Evolutionary conservation across 768 basidiomycete genomes (phyloP).

Genomic region (Russula sp.): DNA sequence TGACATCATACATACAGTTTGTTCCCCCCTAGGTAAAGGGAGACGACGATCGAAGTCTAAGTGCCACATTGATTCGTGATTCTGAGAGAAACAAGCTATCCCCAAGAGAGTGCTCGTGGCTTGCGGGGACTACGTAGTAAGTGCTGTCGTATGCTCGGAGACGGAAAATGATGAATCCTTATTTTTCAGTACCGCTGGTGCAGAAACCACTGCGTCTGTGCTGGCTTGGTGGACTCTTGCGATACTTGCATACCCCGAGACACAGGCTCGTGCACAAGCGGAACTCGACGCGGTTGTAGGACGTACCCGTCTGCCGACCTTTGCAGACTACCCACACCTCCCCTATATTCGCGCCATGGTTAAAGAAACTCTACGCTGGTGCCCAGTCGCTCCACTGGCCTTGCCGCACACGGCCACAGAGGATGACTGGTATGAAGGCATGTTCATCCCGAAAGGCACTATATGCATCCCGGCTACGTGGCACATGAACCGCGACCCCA

Average conservation of each 20-base stretch:
- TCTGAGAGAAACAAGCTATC: conserved; percentile 1
- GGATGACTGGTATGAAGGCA: conserved; percentile 15
- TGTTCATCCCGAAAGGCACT: conserved; percentile 28
- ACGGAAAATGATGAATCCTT: neutral
- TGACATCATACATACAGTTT: neutral
- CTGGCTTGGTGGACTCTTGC: conserved; percentile 6
- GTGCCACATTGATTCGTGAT: conserved; percentile 1
- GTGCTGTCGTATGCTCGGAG: neutral
- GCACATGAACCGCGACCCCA: conserved; percentile 26
- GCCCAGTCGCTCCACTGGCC: neutral
- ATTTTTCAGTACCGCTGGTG: neutral
- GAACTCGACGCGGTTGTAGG: conserved; percentile 7
- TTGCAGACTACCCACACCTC: conserved; percentile 1
- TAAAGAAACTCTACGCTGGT: conserved; percentile 1
- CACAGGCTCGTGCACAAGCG: conserved; percentile 5
- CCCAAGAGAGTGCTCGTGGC: conserved; percentile 7
- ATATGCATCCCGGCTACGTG: conserved; percentile 31
- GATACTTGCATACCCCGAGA: conserved; percentile 6
- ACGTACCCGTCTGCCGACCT: neutral
- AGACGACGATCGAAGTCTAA: conserved; percentile 1
- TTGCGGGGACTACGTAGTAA: conserved; percentile 10
- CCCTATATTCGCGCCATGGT: conserved; percentile 9
- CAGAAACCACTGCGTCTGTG: neutral
- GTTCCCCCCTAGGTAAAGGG: neutral
- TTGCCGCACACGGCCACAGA: neutral